Evolutionary conservation across 805 yeast species (phyloP).

Genomic region (Myxozyma mucilagina): DNA sequence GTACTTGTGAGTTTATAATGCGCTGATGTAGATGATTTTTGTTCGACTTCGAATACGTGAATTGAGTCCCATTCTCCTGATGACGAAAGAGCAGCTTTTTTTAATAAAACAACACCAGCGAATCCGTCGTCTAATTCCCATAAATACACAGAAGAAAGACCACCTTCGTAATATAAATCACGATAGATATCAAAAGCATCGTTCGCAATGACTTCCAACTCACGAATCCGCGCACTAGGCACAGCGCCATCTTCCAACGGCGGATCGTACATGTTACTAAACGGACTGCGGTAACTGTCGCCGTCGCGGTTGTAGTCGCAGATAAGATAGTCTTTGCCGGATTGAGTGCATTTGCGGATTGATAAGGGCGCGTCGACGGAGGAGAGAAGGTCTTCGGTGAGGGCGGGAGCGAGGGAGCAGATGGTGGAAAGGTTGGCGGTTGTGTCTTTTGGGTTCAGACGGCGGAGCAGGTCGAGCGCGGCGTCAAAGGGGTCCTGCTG

Average conservation of each 20-base stretch:
- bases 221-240: slow-evolving; percentile 67
- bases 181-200: slow-evolving; percentile 90
- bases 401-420: slow-evolving; percentile 59
- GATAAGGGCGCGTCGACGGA: slow-evolving; percentile 84
- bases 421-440: slow-evolving; percentile 47
- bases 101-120: slow-evolving; percentile 88
- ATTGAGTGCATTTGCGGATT: slow-evolving; percentile 50
- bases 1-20: slow-evolving; percentile 80
- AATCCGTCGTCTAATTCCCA: slow-evolving; percentile 87
- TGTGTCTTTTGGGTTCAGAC: slow-evolving; percentile 68
- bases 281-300: slow-evolving; percentile 88
- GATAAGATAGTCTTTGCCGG: slow-evolving; percentile 70
- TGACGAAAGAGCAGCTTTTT: slow-evolving; percentile 48
- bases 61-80: slow-evolving; percentile 85
- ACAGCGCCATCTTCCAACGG: slow-evolving; percentile 65
- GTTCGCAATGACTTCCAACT: slow-evolving; percentile 77
- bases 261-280: slow-evolving; percentile 71
- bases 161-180: slow-evolving; percentile 94
- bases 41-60: slow-evolving; percentile 79
- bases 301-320: slow-evolving; percentile 97
- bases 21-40: slow-evolving; percentile 40
- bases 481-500: slow-evolving; percentile 61
- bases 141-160: slow-evolving; percentile 80
- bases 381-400: slow-evolving; percentile 84
- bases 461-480: slow-evolving; percentile 72